Percentiles rank a stretch among this genome's conserved stretches.
Conservation (phyloP, 2,329 filamentous ascomycete species). For the Huntiella savannae region DNA sequence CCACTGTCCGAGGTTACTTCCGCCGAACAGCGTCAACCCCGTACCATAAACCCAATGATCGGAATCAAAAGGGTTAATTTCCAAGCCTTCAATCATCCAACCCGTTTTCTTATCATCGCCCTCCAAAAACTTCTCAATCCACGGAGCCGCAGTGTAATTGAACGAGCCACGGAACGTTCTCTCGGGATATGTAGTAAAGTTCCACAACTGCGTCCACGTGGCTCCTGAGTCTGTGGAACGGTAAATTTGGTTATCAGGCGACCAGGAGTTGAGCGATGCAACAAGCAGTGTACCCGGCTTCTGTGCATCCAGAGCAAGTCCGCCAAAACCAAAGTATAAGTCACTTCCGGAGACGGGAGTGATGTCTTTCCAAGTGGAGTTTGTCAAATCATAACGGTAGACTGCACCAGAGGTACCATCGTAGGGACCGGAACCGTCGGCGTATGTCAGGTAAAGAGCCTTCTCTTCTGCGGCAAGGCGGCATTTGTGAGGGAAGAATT, state of each 20-base stretch:
- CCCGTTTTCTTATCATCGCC: constrained; percentile 31
- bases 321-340: constrained; percentile 36
- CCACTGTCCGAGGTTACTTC: constrained; percentile 36
- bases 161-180: constrained; percentile 28
- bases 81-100: constrained; percentile 41
- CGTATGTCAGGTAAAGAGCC: constrained; percentile 35
- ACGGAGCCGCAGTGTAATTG: constrained; percentile 29
- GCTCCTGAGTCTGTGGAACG: constrained; percentile 34
- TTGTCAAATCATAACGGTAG: constrained; percentile 32
- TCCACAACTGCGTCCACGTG: constrained; percentile 35
- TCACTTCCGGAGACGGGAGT: constrained; percentile 29
- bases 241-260: constrained; percentile 37
- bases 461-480: constrained; percentile 31
- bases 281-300: constrained; percentile 37
- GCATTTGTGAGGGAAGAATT: constrained; percentile 34
- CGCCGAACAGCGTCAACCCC: constrained; percentile 33
- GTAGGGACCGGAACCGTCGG: constrained; percentile 36
- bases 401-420: constrained; percentile 34
- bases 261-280: constrained; percentile 38
- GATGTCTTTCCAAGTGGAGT: constrained; percentile 33
- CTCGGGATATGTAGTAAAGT: constrained; percentile 27
- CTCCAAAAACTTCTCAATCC: constrained; percentile 31
- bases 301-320: constrained; percentile 32
- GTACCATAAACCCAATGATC: constrained; percentile 44
- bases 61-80: constrained; percentile 38